Evolutionary conservation across 2,329 filamentous ascomycete genomes (phyloP).

Genomic region (Aspergillus sp.): DNA sequence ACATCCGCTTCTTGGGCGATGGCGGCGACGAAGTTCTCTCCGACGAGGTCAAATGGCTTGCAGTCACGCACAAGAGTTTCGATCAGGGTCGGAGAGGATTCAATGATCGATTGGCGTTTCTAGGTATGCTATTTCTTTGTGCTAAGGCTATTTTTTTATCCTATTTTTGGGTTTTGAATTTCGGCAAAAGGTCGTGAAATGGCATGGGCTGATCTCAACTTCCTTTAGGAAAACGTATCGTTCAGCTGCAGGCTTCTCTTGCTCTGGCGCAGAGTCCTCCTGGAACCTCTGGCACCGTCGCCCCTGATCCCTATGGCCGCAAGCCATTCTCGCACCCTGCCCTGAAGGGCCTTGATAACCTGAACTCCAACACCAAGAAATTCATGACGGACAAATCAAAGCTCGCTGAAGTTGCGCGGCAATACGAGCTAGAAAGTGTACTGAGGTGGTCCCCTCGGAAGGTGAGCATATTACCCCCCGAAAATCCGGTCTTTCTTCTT

Average conservation of each 20-base stretch:
- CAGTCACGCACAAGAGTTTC: slow-evolving; percentile 96
- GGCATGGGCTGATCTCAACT: not conserved
- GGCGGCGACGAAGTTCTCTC: slow-evolving; percentile 72
- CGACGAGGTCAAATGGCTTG: slow-evolving; percentile 94
- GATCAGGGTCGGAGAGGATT: slow-evolving; percentile 92
- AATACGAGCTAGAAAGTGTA: slow-evolving; percentile 71
- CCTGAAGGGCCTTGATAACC: slow-evolving; percentile 70
- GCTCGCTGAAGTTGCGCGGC: slow-evolving; percentile 65
- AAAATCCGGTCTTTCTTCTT: slow-evolving; percentile 10
- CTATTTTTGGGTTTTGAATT: not conserved
- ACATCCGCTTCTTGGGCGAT: slow-evolving; percentile 71
- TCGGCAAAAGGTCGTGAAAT: not conserved
- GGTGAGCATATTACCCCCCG: slow-evolving; percentile 52
- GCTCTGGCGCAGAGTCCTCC: slow-evolving; percentile 55
- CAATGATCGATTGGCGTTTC: slow-evolving; percentile 87
- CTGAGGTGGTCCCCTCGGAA: slow-evolving; percentile 85
- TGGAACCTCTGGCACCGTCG: slow-evolving; percentile 24
- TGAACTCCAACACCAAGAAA: slow-evolving; percentile 61
- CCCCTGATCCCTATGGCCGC: slow-evolving; percentile 57
- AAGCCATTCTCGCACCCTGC: slow-evolving; percentile 69
- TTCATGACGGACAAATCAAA: slow-evolving; percentile 64
- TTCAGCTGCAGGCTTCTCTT: slow-evolving; percentile 65
- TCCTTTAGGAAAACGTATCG: slow-evolving; percentile 59
- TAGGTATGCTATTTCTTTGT: slow-evolving; percentile 59
- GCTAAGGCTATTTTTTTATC: not conserved